These are phyloP conservation scores for Pugionium cornutum DNA, from an alignment of 345 rosid species.

Conservation along the genomic window DNA sequence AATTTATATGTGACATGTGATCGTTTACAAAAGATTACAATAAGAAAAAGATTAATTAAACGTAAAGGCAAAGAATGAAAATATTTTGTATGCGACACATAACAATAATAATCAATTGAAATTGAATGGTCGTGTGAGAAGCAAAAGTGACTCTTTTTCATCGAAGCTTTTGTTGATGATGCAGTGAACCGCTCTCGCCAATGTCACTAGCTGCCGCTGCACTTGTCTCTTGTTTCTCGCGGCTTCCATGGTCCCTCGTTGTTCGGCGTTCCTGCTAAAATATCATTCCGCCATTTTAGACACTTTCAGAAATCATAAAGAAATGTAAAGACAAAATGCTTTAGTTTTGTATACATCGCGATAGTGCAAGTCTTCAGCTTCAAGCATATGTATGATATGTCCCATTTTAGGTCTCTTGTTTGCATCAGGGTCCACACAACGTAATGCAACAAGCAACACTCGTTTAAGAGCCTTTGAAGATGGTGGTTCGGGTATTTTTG, in stretches of 20 bases:
- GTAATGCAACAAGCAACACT: slow-evolving; percentile 80
- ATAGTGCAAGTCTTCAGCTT: slow-evolving; percentile 73
- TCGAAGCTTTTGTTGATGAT: slow-evolving; percentile 33
- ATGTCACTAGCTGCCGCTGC: slow-evolving; percentile 6
- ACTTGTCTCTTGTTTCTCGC: slow-evolving; percentile 30
- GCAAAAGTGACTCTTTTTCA: slow-evolving; percentile 18
- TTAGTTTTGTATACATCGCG: slow-evolving; percentile 46
- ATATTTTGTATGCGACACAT: slow-evolving; percentile 10
- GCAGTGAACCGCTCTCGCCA: slow-evolving; percentile 35
- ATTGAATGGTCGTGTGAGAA: slow-evolving; percentile 18
- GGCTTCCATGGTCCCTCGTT: slow-evolving; percentile 36
- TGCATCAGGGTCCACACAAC: slow-evolving; percentile 85
- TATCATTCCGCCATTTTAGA: slow-evolving; percentile 1
- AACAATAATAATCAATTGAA: slow-evolving; percentile 13
- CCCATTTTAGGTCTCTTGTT: slow-evolving; percentile 83
- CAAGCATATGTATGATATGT: slow-evolving; percentile 87
- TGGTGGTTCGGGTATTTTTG: slow-evolving; percentile 78
- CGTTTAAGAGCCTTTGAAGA: slow-evolving; percentile 69
- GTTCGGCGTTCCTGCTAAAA: slow-evolving; percentile 38
- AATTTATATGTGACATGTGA: slow-evolving; percentile 19
- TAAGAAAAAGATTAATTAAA: slow-evolving; percentile 21
- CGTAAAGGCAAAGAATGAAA: slow-evolving; percentile 35
- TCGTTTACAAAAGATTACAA: slow-evolving; percentile 30
- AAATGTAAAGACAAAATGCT: not conserved
- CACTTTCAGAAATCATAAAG: not conserved